Conservation (phyloP, 108 stramenopile species). For the Skeletonema costatum region DNA sequence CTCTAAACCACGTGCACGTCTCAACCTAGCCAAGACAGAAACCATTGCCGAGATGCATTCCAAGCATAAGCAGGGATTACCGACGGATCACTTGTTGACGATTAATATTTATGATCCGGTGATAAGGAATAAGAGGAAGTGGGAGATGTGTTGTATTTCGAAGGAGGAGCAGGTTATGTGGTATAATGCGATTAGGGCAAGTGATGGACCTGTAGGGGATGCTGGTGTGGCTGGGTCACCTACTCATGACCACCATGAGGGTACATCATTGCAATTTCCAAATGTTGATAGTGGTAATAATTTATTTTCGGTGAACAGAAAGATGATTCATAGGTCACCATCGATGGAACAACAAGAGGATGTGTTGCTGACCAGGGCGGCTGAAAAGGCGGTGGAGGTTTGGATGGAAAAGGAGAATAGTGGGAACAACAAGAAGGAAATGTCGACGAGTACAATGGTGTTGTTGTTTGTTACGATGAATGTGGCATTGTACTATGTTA, state of each 20-base stretch:
- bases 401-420: constrained; percentile 23
- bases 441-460: constrained; percentile 10
- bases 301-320: not conserved
- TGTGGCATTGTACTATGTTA: constrained; percentile 24
- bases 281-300: not conserved
- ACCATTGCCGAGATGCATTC: constrained; percentile 57
- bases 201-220: constrained; percentile 35
- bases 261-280: not conserved
- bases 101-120: constrained; percentile 47
- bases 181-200: constrained; percentile 51
- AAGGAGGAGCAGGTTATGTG: constrained; percentile 52
- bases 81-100: constrained; percentile 45
- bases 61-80: constrained; percentile 39
- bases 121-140: constrained; percentile 44
- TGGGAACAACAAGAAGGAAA: constrained; percentile 4
- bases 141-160: constrained; percentile 56
- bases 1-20: constrained; percentile 38
- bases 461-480: constrained; percentile 33
- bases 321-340: not conserved
- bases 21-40: constrained; percentile 49
- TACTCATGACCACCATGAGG: not conserved
- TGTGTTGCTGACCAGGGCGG: constrained; percentile 38
- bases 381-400: constrained; percentile 37
- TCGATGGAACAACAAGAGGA: constrained; percentile 18
- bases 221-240: not conserved